Evolutionary conservation across 2,329 filamentous ascomycete species (phyloP).

Genomic region (Aspergillus fructus): DNA sequence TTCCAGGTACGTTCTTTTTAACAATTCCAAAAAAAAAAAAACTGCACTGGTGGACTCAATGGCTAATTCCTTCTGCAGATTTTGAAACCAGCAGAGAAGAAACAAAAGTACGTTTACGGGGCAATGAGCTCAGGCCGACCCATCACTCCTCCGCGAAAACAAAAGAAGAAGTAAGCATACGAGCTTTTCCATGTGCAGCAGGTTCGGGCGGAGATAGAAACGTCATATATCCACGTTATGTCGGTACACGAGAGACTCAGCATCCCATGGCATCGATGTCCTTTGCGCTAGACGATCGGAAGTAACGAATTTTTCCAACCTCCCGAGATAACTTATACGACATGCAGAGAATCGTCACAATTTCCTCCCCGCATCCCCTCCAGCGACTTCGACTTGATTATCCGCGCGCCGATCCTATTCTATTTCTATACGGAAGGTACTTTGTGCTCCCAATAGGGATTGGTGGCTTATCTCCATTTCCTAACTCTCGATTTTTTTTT

Average conservation of each 20-base stretch:
- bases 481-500: constrained; percentile 1
- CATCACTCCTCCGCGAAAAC: constrained; percentile 69
- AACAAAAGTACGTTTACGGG: constrained; percentile 97
- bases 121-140: constrained; percentile 69
- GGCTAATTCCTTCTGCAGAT: constrained; percentile 60
- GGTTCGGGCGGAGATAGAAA: constrained; percentile 87
- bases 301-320: constrained; percentile 20
- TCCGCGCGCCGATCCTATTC: constrained; percentile 22
- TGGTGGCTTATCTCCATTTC: constrained; percentile 19
- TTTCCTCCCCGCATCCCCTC: constrained; percentile 19
- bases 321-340: constrained; percentile 20
- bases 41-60: background rate
- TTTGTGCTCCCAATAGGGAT: constrained; percentile 24
- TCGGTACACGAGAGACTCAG: constrained; percentile 24
- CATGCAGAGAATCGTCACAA: constrained; percentile 21
- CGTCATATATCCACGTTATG: constrained; percentile 28
- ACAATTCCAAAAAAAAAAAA: too few species aligned
- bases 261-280: constrained; percentile 29
- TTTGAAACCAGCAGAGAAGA: constrained; percentile 99
- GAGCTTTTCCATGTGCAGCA: constrained; percentile 73
- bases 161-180: constrained; percentile 70
- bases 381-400: constrained; percentile 20
- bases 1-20: constrained; percentile 73
- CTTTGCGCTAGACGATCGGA: constrained; percentile 25
- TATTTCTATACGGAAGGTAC: constrained; percentile 28